Evolutionary conservation across 2,329 filamentous ascomycete genomes (phyloP).

Genomic region (Aureobasidium zeae): DNA sequence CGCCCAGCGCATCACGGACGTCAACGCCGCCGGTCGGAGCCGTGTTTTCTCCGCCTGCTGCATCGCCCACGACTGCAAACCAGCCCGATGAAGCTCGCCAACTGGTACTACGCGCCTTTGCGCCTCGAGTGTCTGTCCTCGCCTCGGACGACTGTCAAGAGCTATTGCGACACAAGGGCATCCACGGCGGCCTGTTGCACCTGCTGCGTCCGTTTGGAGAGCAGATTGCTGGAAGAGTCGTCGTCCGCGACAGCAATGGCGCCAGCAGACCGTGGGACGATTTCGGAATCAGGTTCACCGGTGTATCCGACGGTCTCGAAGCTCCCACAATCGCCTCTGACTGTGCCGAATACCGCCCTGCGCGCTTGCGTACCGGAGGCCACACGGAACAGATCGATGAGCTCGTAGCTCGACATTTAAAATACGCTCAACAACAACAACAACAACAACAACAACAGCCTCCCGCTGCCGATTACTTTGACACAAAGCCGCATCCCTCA

Average conservation of each 20-base stretch:
- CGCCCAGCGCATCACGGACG: slow-evolving; percentile 34
- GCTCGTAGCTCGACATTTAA: slow-evolving; percentile 69
- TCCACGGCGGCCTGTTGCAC: slow-evolving; percentile 71
- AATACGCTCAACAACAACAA: slow-evolving; percentile 59
- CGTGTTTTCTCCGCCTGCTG: slow-evolving; percentile 34
- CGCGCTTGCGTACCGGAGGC: slow-evolving; percentile 36
- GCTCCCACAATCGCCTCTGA: slow-evolving; percentile 25
- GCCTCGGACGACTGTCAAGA: slow-evolving; percentile 80
- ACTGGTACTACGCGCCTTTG: slow-evolving; percentile 73
- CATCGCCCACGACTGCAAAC: slow-evolving; percentile 33
- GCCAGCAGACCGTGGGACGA: slow-evolving; percentile 77
- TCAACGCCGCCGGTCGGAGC: slow-evolving; percentile 33
- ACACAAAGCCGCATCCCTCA: slow-evolving; percentile 21
- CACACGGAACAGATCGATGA: slow-evolving; percentile 65
- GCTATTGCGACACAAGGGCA: slow-evolving; percentile 73
- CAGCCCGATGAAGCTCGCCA: slow-evolving; percentile 46
- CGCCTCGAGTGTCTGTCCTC: slow-evolving; percentile 79
- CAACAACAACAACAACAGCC: slow-evolving; percentile 54
- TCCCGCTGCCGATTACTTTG: slow-evolving; percentile 34
- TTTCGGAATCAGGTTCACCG: slow-evolving; percentile 78
- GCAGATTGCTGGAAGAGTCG: slow-evolving; percentile 74
- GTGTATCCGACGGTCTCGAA: slow-evolving; percentile 50
- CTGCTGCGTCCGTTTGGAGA: slow-evolving; percentile 87
- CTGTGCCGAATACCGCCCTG: slow-evolving; percentile 29
- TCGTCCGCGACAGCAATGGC: slow-evolving; percentile 81